Conservation (phyloP, 2,329 filamentous ascomycete genomes). For the Exserohilum rostratum region DNA sequence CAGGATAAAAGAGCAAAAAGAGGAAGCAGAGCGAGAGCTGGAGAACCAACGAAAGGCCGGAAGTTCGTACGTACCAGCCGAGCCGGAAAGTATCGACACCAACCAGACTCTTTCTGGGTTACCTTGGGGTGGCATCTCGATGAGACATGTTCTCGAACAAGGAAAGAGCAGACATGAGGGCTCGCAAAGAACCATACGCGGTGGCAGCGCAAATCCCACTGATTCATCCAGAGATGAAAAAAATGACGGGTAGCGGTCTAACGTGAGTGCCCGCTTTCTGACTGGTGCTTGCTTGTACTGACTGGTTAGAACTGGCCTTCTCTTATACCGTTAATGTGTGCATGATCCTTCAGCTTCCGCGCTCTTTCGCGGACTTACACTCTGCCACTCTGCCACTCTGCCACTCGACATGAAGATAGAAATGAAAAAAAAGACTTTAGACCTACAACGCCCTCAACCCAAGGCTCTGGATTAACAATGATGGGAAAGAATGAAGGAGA, state of each 20-base stretch:
- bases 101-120: slow-evolving; percentile 67
- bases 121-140: slow-evolving; percentile 69
- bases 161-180: slow-evolving; percentile 54
- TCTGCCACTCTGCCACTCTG: too few relatives aligned
- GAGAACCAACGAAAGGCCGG: slow-evolving; percentile 69
- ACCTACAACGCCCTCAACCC: neutral
- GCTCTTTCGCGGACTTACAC: slow-evolving; percentile 29
- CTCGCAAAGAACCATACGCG: slow-evolving; percentile 49
- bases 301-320: slow-evolving; percentile 45
- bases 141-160: slow-evolving; percentile 58
- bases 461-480: neutral
- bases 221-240: slow-evolving; percentile 29
- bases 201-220: slow-evolving; percentile 48
- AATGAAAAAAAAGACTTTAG: neutral
- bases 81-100: slow-evolving; percentile 59
- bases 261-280: slow-evolving; percentile 32
- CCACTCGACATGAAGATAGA: neutral
- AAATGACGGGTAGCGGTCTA: slow-evolving; percentile 46
- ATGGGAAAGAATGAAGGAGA: neutral
- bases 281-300: slow-evolving; percentile 24
- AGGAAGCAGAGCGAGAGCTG: slow-evolving; percentile 67
- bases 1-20: slow-evolving; percentile 71
- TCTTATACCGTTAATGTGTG: slow-evolving; percentile 47
- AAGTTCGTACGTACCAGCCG: slow-evolving; percentile 67
- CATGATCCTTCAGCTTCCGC: slow-evolving; percentile 42